phyloP scores from a whole-genome alignment of 169 alveolate genomes.

The Plasmodium knowlesi region DNA sequence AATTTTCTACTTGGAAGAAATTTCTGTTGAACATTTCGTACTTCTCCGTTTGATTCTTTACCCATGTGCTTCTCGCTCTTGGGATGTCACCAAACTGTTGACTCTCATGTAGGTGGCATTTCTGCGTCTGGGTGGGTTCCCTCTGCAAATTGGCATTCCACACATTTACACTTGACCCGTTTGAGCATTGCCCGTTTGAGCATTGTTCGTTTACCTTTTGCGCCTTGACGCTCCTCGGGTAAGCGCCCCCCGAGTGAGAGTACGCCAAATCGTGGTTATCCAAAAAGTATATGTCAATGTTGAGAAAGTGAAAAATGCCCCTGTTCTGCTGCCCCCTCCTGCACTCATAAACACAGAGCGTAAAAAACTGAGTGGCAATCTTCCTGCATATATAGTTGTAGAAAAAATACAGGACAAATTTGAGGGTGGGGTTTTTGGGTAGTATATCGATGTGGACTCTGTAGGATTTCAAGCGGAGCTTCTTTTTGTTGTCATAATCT shows the following conservation, averaged over 20 bases:
- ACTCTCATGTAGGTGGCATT: background rate
- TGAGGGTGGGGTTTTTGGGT: constrained; percentile 45
- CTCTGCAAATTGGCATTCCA: background rate
- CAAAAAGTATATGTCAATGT: constrained; percentile 67
- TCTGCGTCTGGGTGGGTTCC: background rate
- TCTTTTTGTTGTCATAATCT: constrained; percentile 18
- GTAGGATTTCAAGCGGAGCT: constrained; percentile 1
- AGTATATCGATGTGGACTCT: constrained; percentile 60
- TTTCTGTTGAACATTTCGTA: constrained; percentile 19
- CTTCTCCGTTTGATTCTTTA: constrained; percentile 13
- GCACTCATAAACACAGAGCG: constrained; percentile 56
- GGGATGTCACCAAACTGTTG: background rate
- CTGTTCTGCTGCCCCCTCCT: constrained; percentile 29
- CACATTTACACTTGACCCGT: background rate
- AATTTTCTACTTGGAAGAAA: constrained; percentile 30
- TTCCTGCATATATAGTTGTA: constrained; percentile 70
- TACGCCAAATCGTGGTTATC: background rate
- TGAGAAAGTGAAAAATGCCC: constrained; percentile 42
- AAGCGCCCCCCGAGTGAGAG: background rate
- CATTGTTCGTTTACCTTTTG: background rate
- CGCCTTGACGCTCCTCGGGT: background rate
- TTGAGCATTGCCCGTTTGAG: background rate
- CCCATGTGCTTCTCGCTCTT: background rate
- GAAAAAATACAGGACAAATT: constrained; percentile 49
- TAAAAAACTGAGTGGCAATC: constrained; percentile 38